Evolutionary conservation across 371 early-diverging fungal species (phyloP).

Genomic region (Dinochytrium kinnereticum): DNA sequence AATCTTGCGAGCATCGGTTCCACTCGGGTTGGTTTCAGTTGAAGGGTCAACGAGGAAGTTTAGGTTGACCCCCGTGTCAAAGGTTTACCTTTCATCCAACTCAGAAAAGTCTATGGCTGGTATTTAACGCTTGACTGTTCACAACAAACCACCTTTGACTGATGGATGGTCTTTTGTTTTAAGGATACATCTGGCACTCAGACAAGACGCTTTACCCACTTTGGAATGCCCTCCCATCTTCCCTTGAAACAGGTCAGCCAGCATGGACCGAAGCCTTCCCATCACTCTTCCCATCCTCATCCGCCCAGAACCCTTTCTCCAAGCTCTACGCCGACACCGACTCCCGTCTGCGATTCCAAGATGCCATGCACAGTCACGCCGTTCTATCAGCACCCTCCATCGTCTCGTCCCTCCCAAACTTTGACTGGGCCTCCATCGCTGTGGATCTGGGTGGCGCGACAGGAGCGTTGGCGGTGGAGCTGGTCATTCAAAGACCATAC

Average conservation of each 20-base stretch:
- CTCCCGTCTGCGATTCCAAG: neutral
- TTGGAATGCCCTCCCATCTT: neutral
- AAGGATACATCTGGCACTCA: slow-evolving; percentile 16
- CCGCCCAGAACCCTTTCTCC: slow-evolving; percentile 6
- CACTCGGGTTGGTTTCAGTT: neutral
- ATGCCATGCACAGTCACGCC: slow-evolving; percentile 23
- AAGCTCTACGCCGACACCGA: neutral
- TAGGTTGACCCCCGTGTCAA: neutral
- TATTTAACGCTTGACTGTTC: too few species aligned
- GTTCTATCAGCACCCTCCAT: slow-evolving; percentile 4
- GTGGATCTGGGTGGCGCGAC: slow-evolving; percentile 21
- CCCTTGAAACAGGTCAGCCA: slow-evolving; percentile 6
- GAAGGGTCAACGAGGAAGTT: neutral
- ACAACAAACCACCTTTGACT: too few species aligned
- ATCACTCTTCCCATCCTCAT: slow-evolving; percentile 3
- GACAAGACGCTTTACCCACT: slow-evolving; percentile 13
- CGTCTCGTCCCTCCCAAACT: neutral
- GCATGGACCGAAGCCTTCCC: slow-evolving; percentile 16
- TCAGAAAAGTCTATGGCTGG: slow-evolving; percentile 9
- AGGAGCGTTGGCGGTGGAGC: slow-evolving; percentile 15
- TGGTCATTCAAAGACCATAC: neutral
- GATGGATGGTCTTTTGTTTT: too few species aligned
- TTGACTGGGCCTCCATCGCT: neutral
- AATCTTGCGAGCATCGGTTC: slow-evolving; percentile 3
- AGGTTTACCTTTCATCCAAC: neutral